These are phyloP conservation scores for Schizophyllum commune DNA, from an alignment of 1,284 basidiomycete genomes.

Conservation along the genomic window DNA sequence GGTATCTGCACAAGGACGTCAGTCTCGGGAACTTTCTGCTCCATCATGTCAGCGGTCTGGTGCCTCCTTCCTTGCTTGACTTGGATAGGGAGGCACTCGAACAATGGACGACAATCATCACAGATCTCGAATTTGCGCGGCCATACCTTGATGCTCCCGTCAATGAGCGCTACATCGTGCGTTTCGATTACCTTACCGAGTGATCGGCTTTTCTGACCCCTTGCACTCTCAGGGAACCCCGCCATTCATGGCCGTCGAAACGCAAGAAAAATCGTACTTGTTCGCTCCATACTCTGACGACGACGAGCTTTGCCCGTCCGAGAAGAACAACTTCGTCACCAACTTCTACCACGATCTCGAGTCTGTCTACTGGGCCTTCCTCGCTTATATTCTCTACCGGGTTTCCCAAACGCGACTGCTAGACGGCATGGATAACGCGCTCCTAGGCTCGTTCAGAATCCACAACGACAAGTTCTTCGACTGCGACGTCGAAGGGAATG, in stretches of 20 bases:
- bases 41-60: background rate
- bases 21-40: background rate
- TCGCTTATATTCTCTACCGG: background rate
- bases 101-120: background rate
- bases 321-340: background rate
- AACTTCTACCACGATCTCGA: conserved; percentile 1
- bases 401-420: no score
- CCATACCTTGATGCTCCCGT: background rate
- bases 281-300: background rate
- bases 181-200: background rate
- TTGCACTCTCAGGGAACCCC: background rate
- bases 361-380: background rate
- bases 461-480: no score
- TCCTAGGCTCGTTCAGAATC: no score
- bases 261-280: background rate
- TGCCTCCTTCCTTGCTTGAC: background rate
- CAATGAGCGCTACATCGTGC: background rate
- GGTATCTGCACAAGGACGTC: background rate
- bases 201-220: background rate
- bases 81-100: background rate
- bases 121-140: background rate
- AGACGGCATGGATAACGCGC: no score
- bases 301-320: background rate
- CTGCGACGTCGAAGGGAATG: no score
- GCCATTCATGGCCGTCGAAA: background rate